phyloP scores from a whole-genome alignment of 2,329 filamentous ascomycete genomes.

The Cadophora gregata region DNA sequence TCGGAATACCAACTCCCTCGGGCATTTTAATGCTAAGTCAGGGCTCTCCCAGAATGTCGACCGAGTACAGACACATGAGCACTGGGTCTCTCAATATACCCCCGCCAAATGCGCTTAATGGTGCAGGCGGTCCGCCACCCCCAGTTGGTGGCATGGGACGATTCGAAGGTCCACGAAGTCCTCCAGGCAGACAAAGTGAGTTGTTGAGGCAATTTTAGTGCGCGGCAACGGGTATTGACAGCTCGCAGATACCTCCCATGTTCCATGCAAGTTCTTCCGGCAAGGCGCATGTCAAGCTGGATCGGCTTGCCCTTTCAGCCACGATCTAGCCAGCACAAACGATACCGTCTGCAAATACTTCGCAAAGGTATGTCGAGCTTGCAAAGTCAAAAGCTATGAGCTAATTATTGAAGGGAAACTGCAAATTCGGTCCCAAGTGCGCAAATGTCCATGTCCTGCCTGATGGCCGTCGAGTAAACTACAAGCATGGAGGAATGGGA shows the following conservation, averaged over 20 bases:
- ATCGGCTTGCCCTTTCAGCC: constrained; percentile 93
- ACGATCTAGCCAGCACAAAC: constrained; percentile 83
- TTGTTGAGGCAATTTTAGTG: constrained; percentile 8
- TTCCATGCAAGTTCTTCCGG: constrained; percentile 99
- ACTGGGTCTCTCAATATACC: constrained; percentile 54
- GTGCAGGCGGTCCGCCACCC: constrained; percentile 49
- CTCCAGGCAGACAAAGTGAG: constrained; percentile 60
- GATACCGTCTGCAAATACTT: constrained; percentile 99
- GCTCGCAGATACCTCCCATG: constrained; percentile 84
- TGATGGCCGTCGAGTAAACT: constrained; percentile 91
- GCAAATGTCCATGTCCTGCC: constrained; percentile 95
- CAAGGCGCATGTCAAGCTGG: constrained; percentile 96
- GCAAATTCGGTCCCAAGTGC: constrained; percentile 98
- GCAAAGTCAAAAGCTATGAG: neutral
- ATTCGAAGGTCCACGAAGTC: constrained; percentile 67
- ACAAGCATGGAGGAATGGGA: constrained; percentile 62
- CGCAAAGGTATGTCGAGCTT: constrained; percentile 75
- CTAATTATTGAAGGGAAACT: constrained; percentile 76
- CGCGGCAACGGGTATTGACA: constrained; percentile 23
- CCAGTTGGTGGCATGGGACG: constrained; percentile 51
- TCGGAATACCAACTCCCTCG: neutral
- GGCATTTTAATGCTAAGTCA: constrained; percentile 33
- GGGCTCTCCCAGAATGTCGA: constrained; percentile 38
- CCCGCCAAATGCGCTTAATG: constrained; percentile 35
- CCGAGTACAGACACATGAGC: constrained; percentile 62